Base-by-base conservation (phyloP, 1,284 basidiomycete species). In the Xerocomus cyaneibrunnescens region DNA sequence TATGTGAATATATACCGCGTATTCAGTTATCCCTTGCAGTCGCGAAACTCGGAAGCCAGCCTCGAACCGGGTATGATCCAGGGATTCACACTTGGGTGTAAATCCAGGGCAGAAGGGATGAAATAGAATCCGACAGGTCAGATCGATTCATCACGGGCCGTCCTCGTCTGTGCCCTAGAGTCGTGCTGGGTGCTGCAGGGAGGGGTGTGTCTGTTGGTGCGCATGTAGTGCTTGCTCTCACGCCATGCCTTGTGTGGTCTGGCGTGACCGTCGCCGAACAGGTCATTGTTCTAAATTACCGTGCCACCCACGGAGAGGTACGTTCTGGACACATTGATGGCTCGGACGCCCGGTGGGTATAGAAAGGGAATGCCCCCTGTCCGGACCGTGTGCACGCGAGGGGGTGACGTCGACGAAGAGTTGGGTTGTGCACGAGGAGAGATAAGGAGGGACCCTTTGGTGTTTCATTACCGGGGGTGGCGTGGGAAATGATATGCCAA, bases 381-480 rank as follows among this genome's bases (percentile, higher is more conserved):
- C 13, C 12, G 7, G n/a, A 12, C 16, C n/a, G n/a, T n/a, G n/a
- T n/a, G n/a, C n/a, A n/a, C n/a, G n/a, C n/a, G n/a, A n/a, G 28
- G 36, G 25, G 17, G 25, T 58, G 56, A 57, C 57, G 56, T 59
- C 48, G 48, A 48, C 8, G 7, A 22, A n/a, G 45, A 35, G 48
- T 38, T 48, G 32, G 32, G 35, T 45, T 40, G 25, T 13, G 16
- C 10, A 21, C 7, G 14, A n/a, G 28, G 10, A 2, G 17, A 14
- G 49, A 51, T 48, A 43, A 43, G 48, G 22, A 27, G 22, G 39
- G n/a, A n/a, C n/a, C 47, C 52, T 32, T 54, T 44, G 22, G 23
- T 6, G 21, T 9, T 52, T 64, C 57, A 66, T 66, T 62, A 65
- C 62, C 57, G 61, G 59, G 19, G 7, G 48, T 44, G 57, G 62